Evolutionary conservation across 2,329 filamentous ascomycete genomes (phyloP).

Genomic region (Fusarium secorum): DNA sequence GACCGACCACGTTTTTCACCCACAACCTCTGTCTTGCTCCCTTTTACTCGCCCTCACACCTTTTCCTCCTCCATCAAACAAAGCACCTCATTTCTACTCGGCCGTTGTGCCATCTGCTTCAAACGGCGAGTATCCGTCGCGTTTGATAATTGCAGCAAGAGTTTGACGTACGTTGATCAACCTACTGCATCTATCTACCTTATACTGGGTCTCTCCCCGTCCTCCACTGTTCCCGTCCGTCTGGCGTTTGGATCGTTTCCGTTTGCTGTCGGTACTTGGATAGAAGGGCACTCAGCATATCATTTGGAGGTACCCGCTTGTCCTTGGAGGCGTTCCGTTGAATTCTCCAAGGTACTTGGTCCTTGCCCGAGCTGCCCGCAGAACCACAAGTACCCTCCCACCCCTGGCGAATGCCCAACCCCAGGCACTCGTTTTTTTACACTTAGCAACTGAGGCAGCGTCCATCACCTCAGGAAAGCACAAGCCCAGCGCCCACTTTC

Average conservation of each 20-base stretch:
- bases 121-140: background rate
- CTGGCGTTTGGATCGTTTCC: slow-evolving; percentile 23
- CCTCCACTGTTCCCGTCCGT: slow-evolving; percentile 32
- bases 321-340: slow-evolving; percentile 16
- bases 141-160: slow-evolving; percentile 1
- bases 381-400: slow-evolving; percentile 29
- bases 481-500: slow-evolving; percentile 38
- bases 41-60: slow-evolving; percentile 28
- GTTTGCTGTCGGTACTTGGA: slow-evolving; percentile 29
- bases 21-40: slow-evolving; percentile 32
- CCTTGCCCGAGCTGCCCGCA: slow-evolving; percentile 6
- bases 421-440: slow-evolving; percentile 34
- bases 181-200: background rate
- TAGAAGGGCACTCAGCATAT: slow-evolving; percentile 21
- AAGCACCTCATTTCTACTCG: slow-evolving; percentile 19
- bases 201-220: slow-evolving; percentile 21
- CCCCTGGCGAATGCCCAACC: slow-evolving; percentile 28
- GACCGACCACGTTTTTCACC: slow-evolving; percentile 35
- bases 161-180: slow-evolving; percentile 5
- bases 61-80: slow-evolving; percentile 7
- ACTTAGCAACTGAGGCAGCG: slow-evolving; percentile 23
- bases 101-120: slow-evolving; percentile 5
- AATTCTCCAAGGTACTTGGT: slow-evolving; percentile 16
- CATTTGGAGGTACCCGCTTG: slow-evolving; percentile 24
- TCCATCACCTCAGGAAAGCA: slow-evolving; percentile 34